Base-by-base conservation (phyloP, 2,329 filamentous ascomycete species). In the Cylindrodendrum hubeiense region DNA sequence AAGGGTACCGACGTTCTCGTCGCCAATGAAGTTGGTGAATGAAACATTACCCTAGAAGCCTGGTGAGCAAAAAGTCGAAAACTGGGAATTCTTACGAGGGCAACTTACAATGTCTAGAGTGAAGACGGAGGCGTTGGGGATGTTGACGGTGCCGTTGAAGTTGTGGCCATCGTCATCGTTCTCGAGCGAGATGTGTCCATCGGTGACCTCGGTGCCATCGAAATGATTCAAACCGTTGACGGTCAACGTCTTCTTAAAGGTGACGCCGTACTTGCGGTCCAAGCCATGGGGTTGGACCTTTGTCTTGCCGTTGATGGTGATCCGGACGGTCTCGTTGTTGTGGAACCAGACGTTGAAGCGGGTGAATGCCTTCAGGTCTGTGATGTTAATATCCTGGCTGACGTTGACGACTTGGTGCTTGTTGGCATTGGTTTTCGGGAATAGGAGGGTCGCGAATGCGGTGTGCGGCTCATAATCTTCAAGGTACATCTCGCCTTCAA, bases 61-160 rank as follows among this genome's bases (percentile, higher is more conserved):
- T 12, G 47, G 52, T 70, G 49, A 72, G 60, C 21, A 50, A 28
- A 22, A 6, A 10, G 12, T 51, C 37, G 55, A 24, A 26, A 13
- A 21, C 44, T 43, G 60, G 15, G 3, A 51, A 33, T 4, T 49
- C n/a, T 33, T 9, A 8, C 12, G 47, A 12, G 28, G 47, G 47
- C 9, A 21, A 81, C 85, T 79, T 80, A 89, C 87, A 71, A 93
- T 86, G 34, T 90, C 85, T 56, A 93, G 83, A n/a, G 85, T 88
- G 74, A 91, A 84, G 55, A 87, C 79, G 2, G 90, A 91, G 7
- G 83, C 84, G 77, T 93, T 93, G 69, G 88, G 89, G 54, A 93
- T 89, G 61, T 81, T 81, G 62, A 86, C 84, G 15, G 81, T 85
- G 70, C 85, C 90, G 55, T 84, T 79, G 79, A 93, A 90, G 80